Conservation (phyloP, 2,329 filamentous ascomycete species). For the Sarocladium oryzae region DNA sequence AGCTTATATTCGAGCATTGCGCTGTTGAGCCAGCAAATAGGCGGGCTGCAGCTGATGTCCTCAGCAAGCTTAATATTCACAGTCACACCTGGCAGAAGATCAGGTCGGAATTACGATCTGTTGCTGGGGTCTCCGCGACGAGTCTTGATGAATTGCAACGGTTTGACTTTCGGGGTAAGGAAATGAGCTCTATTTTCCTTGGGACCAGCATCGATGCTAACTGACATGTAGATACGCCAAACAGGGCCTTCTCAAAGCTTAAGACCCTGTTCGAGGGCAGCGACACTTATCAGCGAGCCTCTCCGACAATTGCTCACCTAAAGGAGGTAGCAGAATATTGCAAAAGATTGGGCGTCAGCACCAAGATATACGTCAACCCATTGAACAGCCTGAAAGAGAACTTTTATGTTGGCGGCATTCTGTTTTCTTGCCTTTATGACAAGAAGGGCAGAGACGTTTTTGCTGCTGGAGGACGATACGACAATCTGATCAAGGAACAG, state of each 20-base stretch:
- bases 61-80: conserved; percentile 82
- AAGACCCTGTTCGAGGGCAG: conserved; percentile 56
- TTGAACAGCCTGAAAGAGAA: conserved; percentile 85
- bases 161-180: conserved; percentile 79
- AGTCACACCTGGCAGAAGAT: conserved; percentile 79
- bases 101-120: conserved; percentile 72
- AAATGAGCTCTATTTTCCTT: not conserved
- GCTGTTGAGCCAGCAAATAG: conserved; percentile 65
- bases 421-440: conserved; percentile 90
- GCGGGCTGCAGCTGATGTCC: conserved; percentile 67
- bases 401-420: conserved; percentile 77
- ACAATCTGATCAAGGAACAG: conserved; percentile 79
- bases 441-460: conserved; percentile 78
- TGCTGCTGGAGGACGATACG: conserved; percentile 89
- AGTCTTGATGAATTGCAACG: conserved; percentile 83
- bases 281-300: conserved; percentile 66
- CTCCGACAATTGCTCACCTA: conserved; percentile 72
- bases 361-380: conserved; percentile 78
- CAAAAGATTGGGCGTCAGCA: conserved; percentile 65
- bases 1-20: conserved; percentile 86
- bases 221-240: conserved; percentile 39
- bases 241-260: conserved; percentile 50
- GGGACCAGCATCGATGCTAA: conserved; percentile 13
- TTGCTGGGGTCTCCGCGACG: conserved; percentile 75
- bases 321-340: conserved; percentile 71